A percentile compares a stretch with the other conserved stretches of the same genome.
Evolutionary conservation across 257 asterid species (phyloP).

Genomic region (Scutellaria barbata): DNA sequence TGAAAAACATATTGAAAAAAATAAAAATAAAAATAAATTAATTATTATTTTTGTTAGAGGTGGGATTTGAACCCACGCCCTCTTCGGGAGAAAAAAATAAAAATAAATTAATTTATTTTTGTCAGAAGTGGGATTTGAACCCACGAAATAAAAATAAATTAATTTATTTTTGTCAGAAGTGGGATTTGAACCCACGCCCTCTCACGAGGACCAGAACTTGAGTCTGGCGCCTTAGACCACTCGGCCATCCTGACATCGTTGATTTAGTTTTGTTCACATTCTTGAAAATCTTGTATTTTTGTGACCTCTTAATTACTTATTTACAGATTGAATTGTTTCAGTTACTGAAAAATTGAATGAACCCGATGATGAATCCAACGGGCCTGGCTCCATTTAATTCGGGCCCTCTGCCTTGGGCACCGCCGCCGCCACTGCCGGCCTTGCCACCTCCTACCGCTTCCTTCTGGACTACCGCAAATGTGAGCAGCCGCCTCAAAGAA

Average conservation of each 20-base stretch:
- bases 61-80: no score
- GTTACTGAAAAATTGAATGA: constrained; percentile 23
- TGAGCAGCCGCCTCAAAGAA: constrained; percentile 50
- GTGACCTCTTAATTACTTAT: neutral
- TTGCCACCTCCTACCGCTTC: constrained; percentile 65
- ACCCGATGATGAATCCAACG: constrained; percentile 61
- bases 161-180: no score
- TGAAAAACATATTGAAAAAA: no score
- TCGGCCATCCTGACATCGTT: constrained; percentile 53
- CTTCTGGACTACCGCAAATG: constrained; percentile 59
- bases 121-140: no score
- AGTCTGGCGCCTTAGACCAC: constrained; percentile 99
- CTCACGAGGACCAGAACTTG: constrained; percentile 86
- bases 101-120: no score
- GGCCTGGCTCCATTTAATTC: constrained; percentile 45
- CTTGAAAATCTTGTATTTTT: neutral
- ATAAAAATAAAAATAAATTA: no score
- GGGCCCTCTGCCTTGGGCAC: constrained; percentile 43
- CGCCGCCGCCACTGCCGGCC: constrained; percentile 56
- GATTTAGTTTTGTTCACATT: neutral
- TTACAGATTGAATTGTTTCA: neutral
- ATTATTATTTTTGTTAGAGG: no score
- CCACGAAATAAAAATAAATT: no score
- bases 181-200: constrained; percentile 95
- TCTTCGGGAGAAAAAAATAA: no score